phyloP scores from a whole-genome alignment of 192 early-diverging fungal genomes.

The Coemansia sp. region DNA sequence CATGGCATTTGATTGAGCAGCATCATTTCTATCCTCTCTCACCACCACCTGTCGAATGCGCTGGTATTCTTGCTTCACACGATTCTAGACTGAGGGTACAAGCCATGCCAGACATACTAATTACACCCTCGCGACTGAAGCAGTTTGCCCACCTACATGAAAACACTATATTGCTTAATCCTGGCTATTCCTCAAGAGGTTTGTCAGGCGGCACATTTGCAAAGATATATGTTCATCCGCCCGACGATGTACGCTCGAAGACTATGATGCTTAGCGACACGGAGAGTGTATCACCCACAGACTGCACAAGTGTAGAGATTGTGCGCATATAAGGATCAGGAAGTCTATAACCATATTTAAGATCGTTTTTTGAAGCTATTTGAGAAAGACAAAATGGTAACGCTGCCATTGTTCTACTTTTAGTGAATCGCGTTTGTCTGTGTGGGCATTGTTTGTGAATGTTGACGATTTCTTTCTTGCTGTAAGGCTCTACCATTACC shows the following conservation, averaged over 20 bases:
- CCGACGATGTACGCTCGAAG: neutral
- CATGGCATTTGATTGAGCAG: constrained; percentile 78
- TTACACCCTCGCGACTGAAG: constrained; percentile 74
- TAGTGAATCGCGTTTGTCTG: too few species aligned
- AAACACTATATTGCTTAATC: constrained; percentile 80
- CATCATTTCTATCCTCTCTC: constrained; percentile 85
- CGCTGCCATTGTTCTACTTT: too few species aligned
- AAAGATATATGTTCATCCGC: constrained; percentile 68
- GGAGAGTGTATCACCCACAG: constrained; percentile 25
- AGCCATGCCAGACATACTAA: constrained; percentile 79
- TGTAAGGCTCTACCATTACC: too few species aligned
- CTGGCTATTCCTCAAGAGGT: constrained; percentile 71
- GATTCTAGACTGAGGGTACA: constrained; percentile 46
- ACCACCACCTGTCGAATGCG: constrained; percentile 57
- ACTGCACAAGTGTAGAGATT: constrained; percentile 38
- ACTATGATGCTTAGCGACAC: constrained; percentile 17
- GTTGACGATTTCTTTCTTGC: too few species aligned
- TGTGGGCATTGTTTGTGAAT: too few species aligned
- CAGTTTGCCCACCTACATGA: constrained; percentile 73
- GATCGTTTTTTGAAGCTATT: too few species aligned
- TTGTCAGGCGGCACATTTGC: constrained; percentile 83
- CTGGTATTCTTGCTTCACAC: constrained; percentile 38
- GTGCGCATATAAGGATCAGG: constrained; percentile 24
- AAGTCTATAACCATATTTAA: neutral
- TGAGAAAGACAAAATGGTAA: too few species aligned